Evolutionary conservation across 441 rosid species (phyloP).

Genomic region (Macaranga tanarius): DNA sequence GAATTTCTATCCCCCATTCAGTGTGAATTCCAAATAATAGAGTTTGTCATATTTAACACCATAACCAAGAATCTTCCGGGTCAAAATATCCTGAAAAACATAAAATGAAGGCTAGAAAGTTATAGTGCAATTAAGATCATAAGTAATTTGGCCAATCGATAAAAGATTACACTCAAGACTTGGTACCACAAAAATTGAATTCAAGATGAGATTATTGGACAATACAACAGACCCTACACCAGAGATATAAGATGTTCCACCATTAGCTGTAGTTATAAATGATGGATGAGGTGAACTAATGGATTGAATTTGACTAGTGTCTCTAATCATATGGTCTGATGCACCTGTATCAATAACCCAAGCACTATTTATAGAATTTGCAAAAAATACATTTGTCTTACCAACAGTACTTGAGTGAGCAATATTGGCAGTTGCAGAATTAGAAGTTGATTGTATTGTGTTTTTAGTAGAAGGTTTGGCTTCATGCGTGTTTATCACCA

Average conservation of each 20-base stretch:
- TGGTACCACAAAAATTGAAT: not conserved
- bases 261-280: not conserved
- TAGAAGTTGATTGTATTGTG: not conserved
- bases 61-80: constrained; percentile 21
- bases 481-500: not conserved
- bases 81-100: constrained; percentile 7
- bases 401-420: not conserved
- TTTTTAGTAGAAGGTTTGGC: not conserved
- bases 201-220: not conserved
- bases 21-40: not conserved
- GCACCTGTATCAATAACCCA: constrained; percentile 26
- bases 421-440: not conserved
- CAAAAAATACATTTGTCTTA: not conserved
- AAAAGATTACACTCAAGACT: not conserved
- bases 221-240: not conserved
- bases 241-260: not conserved
- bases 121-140: not conserved
- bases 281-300: not conserved
- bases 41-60: not conserved
- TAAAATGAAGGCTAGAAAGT: constrained; percentile 9
- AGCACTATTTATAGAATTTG: not conserved
- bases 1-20: not conserved
- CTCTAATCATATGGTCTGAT: constrained; percentile 16
- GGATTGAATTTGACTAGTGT: not conserved
- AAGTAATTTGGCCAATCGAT: constrained; percentile 8